Base-by-base conservation (phyloP, 345 rosid species). In the Aquilaria sinensis region DNA sequence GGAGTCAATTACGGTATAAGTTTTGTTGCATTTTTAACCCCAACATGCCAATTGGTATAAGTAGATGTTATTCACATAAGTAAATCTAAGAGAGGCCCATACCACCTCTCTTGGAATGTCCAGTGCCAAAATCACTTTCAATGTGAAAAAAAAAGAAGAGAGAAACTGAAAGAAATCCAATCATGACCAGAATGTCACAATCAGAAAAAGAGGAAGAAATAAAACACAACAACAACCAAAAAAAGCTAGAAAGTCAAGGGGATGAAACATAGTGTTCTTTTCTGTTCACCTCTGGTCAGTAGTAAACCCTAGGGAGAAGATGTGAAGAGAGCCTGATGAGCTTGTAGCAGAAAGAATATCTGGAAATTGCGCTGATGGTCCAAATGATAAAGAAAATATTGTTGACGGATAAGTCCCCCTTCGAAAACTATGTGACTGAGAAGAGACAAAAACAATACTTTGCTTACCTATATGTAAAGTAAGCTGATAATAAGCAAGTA, bases 361-460 rank as follows among this genome's bases (percentile, higher is more conserved):
- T 0, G 95, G 98, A 68, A 81, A 81, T 64, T 81, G 78, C 51
- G 61, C 34, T n/a, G 88, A 85, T 60, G 91, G 93, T 61, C 83
- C 93, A 71, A 92, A 89, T 65, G 98, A 89, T 72, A 92, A 77
- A 57, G 97, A 92, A 76, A 72, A 89, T 84, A 92, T 84, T 3
- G 87, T 84, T n/a, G 98, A 87, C 29, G 89, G 78, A 58, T 75
- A 89, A 67, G 91, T 80, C 43, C 96, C 98, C 80, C 98, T 87
- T 66, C 96, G 84, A 64, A 92, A 89, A 75, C 96, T 85, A 75
- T 77, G 87, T 51, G 89, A 83, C 87, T 89, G 81, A 65, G 61
- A 62, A 63, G 75, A 63, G 75, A 43, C 48, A 64, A 37, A 71
- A 65, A 37, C 43, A 58, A 58, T 11, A 34, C 49, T 67, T 48